Conservation (phyloP, 768 basidiomycete species). For the Tylopilus sp. region DNA sequence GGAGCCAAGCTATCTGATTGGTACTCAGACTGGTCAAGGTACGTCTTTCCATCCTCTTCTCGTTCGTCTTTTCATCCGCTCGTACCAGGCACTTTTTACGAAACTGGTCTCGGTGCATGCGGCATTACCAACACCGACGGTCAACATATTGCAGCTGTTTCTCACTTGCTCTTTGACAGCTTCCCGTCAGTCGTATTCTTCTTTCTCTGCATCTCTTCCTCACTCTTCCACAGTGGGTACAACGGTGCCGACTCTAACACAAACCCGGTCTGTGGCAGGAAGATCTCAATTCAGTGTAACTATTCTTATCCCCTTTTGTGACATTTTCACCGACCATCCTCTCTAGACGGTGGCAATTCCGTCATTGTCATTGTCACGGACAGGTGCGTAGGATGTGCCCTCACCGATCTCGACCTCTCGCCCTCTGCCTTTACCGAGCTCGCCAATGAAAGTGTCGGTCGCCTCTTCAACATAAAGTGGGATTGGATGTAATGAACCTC, state of each 20-base stretch:
- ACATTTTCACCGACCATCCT: slow-evolving; percentile 11
- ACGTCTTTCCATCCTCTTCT: background rate
- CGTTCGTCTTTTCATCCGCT: background rate
- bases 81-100: slow-evolving; percentile 32
- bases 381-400: slow-evolving; percentile 55
- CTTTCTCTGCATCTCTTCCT: background rate
- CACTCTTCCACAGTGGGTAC: slow-evolving; percentile 43
- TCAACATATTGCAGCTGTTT: slow-evolving; percentile 37
- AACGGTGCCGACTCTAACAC: slow-evolving; percentile 60
- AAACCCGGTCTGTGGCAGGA: slow-evolving; percentile 67
- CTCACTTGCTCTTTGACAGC: slow-evolving; percentile 30
- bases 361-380: slow-evolving; percentile 54
- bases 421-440: slow-evolving; percentile 52
- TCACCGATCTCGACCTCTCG: slow-evolving; percentile 60
- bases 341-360: slow-evolving; percentile 48
- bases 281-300: slow-evolving; percentile 48
- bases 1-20: slow-evolving; percentile 41
- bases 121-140: slow-evolving; percentile 31
- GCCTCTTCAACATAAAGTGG: slow-evolving; percentile 32
- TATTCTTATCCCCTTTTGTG: background rate
- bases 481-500: background rate
- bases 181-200: slow-evolving; percentile 30
- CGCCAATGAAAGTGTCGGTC: slow-evolving; percentile 44
- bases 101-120: slow-evolving; percentile 40
- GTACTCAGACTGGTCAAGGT: slow-evolving; percentile 51